Percentiles rank a stretch among this genome's conserved stretches.
Conservation (phyloP, 2,329 filamentous ascomycete genomes). For the Fusarium continuum region DNA sequence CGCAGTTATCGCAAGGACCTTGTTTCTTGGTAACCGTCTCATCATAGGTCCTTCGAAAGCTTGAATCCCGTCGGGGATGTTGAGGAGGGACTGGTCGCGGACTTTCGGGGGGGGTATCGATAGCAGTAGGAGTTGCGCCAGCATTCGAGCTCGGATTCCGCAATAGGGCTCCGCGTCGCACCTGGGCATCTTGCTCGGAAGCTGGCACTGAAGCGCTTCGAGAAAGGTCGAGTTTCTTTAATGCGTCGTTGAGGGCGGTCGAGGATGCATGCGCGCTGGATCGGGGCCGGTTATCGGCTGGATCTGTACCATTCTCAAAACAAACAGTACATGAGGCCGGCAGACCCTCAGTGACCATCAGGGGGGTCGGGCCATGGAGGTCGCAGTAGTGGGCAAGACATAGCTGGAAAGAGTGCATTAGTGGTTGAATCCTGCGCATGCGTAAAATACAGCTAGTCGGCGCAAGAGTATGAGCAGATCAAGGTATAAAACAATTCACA, state of each 20-base stretch:
- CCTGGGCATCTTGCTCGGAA: constrained; percentile 56
- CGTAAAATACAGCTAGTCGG: constrained; percentile 16
- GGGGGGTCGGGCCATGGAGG: constrained; percentile 72
- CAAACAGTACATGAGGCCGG: constrained; percentile 69
- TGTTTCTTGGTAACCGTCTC: constrained; percentile 71
- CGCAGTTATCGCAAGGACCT: constrained; percentile 74
- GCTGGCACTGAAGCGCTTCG: constrained; percentile 56
- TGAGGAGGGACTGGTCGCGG: constrained; percentile 55
- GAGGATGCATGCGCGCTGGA: constrained; percentile 52
- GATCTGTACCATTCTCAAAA: constrained; percentile 54
- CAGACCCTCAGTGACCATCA: constrained; percentile 75
- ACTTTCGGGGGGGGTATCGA: constrained; percentile 68
- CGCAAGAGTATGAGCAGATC: constrained; percentile 2
- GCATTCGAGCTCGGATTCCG: constrained; percentile 51
- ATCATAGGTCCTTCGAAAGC: constrained; percentile 70
- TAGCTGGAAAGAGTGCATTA: constrained; percentile 61
- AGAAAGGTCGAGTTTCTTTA: constrained; percentile 59
- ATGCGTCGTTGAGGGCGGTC: constrained; percentile 55
- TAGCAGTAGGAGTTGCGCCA: constrained; percentile 52
- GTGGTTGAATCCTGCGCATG: constrained; percentile 45
- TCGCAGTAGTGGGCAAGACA: constrained; percentile 78
- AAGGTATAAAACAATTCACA: constrained; percentile 1
- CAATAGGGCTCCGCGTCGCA: constrained; percentile 54
- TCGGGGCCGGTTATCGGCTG: constrained; percentile 50
- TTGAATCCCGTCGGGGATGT: constrained; percentile 62